Evolutionary conservation across 2,329 filamentous ascomycete genomes (phyloP), one percentile per base, ranked within the genome.

Genomic region (Talaromyces atroroseus): DNA sequence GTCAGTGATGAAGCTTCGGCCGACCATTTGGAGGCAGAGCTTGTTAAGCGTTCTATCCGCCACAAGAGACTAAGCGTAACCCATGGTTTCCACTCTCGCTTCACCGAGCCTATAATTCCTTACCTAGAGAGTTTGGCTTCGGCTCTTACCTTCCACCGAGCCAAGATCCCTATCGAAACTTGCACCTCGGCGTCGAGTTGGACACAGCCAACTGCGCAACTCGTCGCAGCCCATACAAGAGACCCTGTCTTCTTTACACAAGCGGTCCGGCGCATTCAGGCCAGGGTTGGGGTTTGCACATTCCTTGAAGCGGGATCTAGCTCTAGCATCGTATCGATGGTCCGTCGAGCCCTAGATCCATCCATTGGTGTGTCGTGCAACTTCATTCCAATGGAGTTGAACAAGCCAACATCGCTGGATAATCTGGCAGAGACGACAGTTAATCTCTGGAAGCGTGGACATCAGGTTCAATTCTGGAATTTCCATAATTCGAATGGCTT

Each of bases 381-480:
- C 26, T 29, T 29, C 26, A 29, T 29, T 29, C 26, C 26, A 2
- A 8, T 29, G 26, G 26, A 29, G 8, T 8, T 29, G 8, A 29
- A 29, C 26, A 29, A 29, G 26, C 11, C 26, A 29, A 49, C 47
- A 2, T 40, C 32, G 12, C 8, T 23, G n/a, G 23, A 40, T 11
- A 11, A 12, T 3, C 49, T 40, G 6, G 29, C 49, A 18, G 49
- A 51, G 1, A 6, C 38, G 7, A 40, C 49, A 26, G 21, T 26
- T 2, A 24, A 18, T 14, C 47, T 49, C 8, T 51, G 49, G 49
- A 23, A 40, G 10, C 16, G 23, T 3, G 29, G 11, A 20, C n/a
- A 24, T 2, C 8, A 23, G 10, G 29, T 42, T 14, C 49, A 51
- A 11, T 69, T 63, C 59, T 73, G 71, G 70, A 49, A 62, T 0